Conservation (phyloP, 2,329 filamentous ascomycete species). For the Ascochyta viciae-villosae region DNA sequence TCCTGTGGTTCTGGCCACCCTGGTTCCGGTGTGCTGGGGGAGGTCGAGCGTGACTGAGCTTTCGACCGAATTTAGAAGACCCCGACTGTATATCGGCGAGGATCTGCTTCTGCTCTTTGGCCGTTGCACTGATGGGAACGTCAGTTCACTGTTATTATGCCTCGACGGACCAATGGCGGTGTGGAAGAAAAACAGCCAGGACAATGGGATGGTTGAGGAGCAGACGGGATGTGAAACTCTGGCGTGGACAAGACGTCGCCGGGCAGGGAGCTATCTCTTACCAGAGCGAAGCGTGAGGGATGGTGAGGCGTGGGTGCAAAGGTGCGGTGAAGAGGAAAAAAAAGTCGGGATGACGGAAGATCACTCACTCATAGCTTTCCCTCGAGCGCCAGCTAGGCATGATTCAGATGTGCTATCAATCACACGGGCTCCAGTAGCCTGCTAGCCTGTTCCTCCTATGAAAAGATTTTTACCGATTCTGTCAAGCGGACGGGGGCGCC, state of each 20-base stretch:
- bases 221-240: slow-evolving; percentile 4
- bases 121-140: slow-evolving; percentile 34
- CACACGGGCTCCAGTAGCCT: slow-evolving; percentile 21
- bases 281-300: slow-evolving; percentile 17
- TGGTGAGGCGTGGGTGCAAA: slow-evolving; percentile 16
- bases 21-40: slow-evolving; percentile 30
- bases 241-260: neutral
- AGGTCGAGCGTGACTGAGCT: slow-evolving; percentile 34
- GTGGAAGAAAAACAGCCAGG: slow-evolving; percentile 2
- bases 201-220: slow-evolving; percentile 1
- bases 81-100: slow-evolving; percentile 49
- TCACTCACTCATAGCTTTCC: slow-evolving; percentile 51
- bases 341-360: slow-evolving; percentile 19
- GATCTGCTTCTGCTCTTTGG: slow-evolving; percentile 50
- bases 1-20: slow-evolving; percentile 30
- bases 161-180: slow-evolving; percentile 21
- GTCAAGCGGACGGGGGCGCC: slow-evolving; percentile 27
- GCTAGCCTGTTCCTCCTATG: slow-evolving; percentile 31
- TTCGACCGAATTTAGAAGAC: slow-evolving; percentile 46
- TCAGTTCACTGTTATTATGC: slow-evolving; percentile 19
- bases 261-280: slow-evolving; percentile 15
- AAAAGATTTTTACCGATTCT: slow-evolving; percentile 28
- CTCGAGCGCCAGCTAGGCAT: slow-evolving; percentile 51
- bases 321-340: slow-evolving; percentile 26
- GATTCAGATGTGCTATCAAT: slow-evolving; percentile 30